A percentile compares a stretch with the other conserved stretches of the same genome.
These are phyloP conservation scores for Cajanus cajan DNA, from an alignment of 306 rosid species.

Conservation along the genomic window DNA sequence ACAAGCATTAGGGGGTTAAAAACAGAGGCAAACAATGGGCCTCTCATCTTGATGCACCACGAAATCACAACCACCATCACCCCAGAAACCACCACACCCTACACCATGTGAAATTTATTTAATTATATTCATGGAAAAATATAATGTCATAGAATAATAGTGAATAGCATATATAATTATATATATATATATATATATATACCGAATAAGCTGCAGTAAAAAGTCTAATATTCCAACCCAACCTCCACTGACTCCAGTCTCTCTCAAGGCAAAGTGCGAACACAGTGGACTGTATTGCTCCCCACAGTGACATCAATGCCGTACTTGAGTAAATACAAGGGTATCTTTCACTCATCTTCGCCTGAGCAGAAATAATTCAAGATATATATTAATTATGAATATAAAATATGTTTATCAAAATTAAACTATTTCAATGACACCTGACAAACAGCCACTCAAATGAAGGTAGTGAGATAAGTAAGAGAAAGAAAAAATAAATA, in stretches of 20 bases:
- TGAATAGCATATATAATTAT: too few species aligned
- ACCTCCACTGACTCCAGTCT: slow-evolving; percentile 37
- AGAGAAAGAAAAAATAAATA: too few species aligned
- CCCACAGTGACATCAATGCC: slow-evolving; percentile 35
- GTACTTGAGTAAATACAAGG: slow-evolving; percentile 34
- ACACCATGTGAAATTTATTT: not conserved
- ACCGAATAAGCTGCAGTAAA: slow-evolving; percentile 40
- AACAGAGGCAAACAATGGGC: slow-evolving; percentile 44
- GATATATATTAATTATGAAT: not conserved
- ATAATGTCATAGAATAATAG: too few species aligned
- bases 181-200: not conserved
- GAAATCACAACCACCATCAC: slow-evolving; percentile 25
- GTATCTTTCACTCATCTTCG: slow-evolving; percentile 40
- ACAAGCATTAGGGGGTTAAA: slow-evolving; percentile 45
- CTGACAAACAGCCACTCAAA: too few species aligned
- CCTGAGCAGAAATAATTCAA: slow-evolving; percentile 18
- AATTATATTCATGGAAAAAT: too few species aligned
- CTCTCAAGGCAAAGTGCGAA: slow-evolving; percentile 37
- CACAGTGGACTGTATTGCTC: not conserved
- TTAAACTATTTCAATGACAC: too few species aligned
- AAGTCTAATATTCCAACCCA: slow-evolving; percentile 51
- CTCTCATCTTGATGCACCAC: slow-evolving; percentile 39
- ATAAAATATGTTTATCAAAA: too few species aligned
- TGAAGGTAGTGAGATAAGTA: too few species aligned
- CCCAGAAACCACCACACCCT: slow-evolving; percentile 47